Evolutionary conservation across 345 rosid species (phyloP), one percentile per base, ranked within the genome.

Genomic region (Punica granatum): DNA sequence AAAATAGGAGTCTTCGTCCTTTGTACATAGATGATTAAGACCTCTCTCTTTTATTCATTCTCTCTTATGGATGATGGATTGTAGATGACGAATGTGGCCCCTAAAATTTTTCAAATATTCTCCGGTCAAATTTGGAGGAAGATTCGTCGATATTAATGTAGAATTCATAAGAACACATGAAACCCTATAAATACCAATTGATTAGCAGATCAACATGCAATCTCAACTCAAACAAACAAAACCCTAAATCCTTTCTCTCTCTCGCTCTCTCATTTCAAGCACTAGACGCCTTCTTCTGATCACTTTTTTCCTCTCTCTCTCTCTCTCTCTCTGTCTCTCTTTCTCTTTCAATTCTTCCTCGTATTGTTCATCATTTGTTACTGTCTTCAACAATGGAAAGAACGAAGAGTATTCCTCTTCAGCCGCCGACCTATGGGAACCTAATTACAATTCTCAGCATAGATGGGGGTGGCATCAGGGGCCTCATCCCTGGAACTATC

Each of bases 391-490:
- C 21, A 31, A 72, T 65, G 79, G 65, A 76, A 73, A 66, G 68
- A 32, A 31, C 60, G 43, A 18, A 11, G 9, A 51, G 43, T 21
- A 49, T 49, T 34, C 64, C 66, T 10, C 77, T 77, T 13, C 74
- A 70, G 19, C 67, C 79, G 16, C 75, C 77, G 37, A 71, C 68
- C 39, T 68, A 65, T 31, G 82, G 85, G 59, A 81, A 72, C 43
- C 66, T 70, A 31, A 72, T 75, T 37, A 75, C 83, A 2, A 64
- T 84, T 36, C 80, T 81, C 32, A 81, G 84, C 68, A 77, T 84
- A n/a, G 88, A 78, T 60, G 84, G 85, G 7, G 88, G 82, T 12
- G 85, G 84, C 0, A 73, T 81, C 25, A 72, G 85, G 71, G 85
- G 85, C 16, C 44, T 81, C 16, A 81, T 81, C 39, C 85, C 86